phyloP scores from a whole-genome alignment of 805 yeast species.

The Hanseniaspora pseudoguilliermondii region DNA sequence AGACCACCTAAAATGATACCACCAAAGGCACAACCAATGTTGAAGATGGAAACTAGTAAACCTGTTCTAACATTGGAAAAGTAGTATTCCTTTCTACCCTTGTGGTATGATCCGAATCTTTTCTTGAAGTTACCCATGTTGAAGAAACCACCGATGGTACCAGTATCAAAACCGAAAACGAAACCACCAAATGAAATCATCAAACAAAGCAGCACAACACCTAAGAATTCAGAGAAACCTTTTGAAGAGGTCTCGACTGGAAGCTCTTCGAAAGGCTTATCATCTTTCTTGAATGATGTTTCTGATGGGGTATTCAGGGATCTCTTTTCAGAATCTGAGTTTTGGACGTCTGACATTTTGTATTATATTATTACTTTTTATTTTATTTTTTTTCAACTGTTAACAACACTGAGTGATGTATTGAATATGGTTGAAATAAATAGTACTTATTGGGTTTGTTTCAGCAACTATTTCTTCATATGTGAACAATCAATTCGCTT shows the following conservation, averaged over 20 bases:
- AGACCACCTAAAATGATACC: constrained; percentile 46
- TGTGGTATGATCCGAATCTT: constrained; percentile 42
- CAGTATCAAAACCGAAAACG: constrained; percentile 70
- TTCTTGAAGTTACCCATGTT: constrained; percentile 40
- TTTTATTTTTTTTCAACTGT: no score
- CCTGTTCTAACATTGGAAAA: constrained; percentile 46
- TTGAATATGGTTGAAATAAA: no score
- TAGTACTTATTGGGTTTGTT: no score
- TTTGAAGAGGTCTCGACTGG: constrained; percentile 14
- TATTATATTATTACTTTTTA: no score
- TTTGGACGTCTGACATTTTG: constrained; percentile 2
- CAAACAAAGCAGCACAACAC: constrained; percentile 25
- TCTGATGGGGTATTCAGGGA: neutral
- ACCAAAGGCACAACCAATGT: constrained; percentile 67
- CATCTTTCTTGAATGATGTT: neutral
- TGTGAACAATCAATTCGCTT: no score
- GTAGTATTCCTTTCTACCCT: constrained; percentile 33
- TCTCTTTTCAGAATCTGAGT: neutral
- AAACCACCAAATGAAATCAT: constrained; percentile 30
- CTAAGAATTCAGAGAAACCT: constrained; percentile 27
- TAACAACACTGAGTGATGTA: no score
- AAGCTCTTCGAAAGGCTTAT: neutral
- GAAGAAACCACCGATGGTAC: constrained; percentile 66
- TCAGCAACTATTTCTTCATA: no score
- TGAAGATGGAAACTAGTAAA: constrained; percentile 47